Evolutionary conservation across 2,329 filamentous ascomycete species (phyloP).

Genomic region (Byssochlamys sp.): DNA sequence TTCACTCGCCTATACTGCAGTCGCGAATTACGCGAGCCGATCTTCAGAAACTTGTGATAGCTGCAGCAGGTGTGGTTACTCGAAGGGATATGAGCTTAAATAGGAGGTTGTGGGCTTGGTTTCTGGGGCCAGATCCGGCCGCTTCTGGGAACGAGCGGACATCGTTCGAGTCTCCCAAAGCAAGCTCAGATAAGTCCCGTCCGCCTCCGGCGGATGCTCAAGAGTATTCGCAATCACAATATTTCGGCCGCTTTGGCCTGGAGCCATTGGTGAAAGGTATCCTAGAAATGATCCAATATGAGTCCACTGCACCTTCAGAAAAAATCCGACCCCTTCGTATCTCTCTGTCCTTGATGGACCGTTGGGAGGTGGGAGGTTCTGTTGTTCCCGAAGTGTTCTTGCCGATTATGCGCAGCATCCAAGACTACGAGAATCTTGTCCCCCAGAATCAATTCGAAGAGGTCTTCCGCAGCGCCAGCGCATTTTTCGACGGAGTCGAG

Average conservation of each 20-base stretch:
- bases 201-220: constrained; percentile 25
- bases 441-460: constrained; percentile 68
- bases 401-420: constrained; percentile 71
- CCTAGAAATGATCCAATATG: constrained; percentile 61
- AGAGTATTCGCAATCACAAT: constrained; percentile 56
- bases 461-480: constrained; percentile 81
- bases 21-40: constrained; percentile 62
- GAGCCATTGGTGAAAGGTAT: constrained; percentile 64
- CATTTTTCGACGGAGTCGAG: constrained; percentile 96
- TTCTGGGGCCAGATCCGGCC: constrained; percentile 66
- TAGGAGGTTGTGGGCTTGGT: constrained; percentile 88
- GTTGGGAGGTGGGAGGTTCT: constrained; percentile 89
- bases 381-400: constrained; percentile 84
- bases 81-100: constrained; percentile 95
- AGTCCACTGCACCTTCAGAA: constrained; percentile 50
- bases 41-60: constrained; percentile 68
- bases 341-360: constrained; percentile 91
- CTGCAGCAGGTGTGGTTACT: constrained; percentile 77
- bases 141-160: constrained; percentile 27
- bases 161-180: constrained; percentile 19
- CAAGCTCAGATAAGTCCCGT: constrained; percentile 18
- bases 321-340: constrained; percentile 79
- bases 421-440: constrained; percentile 59
- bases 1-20: constrained; percentile 74
- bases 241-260: constrained; percentile 74